phyloP scores from a whole-genome alignment of 2,329 filamentous ascomycete genomes.

The Mariannaea sp. region DNA sequence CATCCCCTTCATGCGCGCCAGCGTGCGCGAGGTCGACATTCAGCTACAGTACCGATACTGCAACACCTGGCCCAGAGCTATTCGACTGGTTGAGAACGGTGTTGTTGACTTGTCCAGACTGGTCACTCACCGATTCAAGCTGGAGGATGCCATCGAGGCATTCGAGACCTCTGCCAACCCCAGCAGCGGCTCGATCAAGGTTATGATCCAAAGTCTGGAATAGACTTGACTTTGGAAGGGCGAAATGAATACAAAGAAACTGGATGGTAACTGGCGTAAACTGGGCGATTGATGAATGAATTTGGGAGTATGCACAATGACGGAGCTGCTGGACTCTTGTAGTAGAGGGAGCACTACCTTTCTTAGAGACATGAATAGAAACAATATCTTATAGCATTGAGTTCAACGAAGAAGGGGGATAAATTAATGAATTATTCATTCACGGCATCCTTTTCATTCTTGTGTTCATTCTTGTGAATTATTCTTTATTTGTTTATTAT shows the following conservation, averaged over 20 bases:
- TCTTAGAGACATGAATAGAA: constrained; percentile 28
- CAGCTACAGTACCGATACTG: constrained; percentile 96
- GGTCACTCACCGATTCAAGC: constrained; percentile 83
- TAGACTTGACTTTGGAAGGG: constrained; percentile 38
- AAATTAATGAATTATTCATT: no score
- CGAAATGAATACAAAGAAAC: constrained; percentile 21
- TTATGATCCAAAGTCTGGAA: constrained; percentile 81
- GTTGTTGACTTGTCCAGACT: constrained; percentile 80
- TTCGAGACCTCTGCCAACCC: constrained; percentile 88
- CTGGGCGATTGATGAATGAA: constrained; percentile 27
- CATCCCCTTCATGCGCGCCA: constrained; percentile 93
- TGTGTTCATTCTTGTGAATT: no score
- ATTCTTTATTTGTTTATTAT: background rate
- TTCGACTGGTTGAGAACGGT: constrained; percentile 82
- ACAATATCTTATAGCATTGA: constrained; percentile 1
- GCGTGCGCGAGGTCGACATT: constrained; percentile 88
- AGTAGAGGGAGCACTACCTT: constrained; percentile 13
- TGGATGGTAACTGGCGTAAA: constrained; percentile 29
- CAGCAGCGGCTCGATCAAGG: constrained; percentile 95
- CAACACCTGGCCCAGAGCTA: constrained; percentile 95
- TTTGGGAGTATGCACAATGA: constrained; percentile 15
- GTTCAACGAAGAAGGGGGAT: constrained; percentile 10
- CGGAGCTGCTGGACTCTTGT: constrained; percentile 18
- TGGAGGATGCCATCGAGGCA: constrained; percentile 87
- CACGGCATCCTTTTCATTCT: no score